phyloP scores from a whole-genome alignment of 129 eudicot genomes.

The Pseudognaphalium luteoalbum region DNA sequence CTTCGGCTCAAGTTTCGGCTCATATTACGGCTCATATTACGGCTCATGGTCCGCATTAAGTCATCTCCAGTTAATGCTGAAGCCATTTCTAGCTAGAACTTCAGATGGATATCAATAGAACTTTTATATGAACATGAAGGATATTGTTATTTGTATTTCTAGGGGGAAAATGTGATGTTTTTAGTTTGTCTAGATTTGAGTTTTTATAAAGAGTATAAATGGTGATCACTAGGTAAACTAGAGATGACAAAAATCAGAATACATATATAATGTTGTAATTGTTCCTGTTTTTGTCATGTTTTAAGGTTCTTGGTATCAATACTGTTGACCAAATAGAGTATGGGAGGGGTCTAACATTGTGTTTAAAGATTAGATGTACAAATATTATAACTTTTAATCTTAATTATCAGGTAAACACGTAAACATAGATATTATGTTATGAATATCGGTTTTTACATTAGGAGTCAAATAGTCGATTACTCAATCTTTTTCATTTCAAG shows the following conservation, averaged over 20 bases:
- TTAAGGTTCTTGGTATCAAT: neutral
- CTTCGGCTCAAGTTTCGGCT: slow-evolving; percentile 31
- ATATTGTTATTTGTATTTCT: neutral
- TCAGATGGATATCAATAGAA: neutral
- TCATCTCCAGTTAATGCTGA: slow-evolving; percentile 46
- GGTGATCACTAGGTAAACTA: slow-evolving; percentile 6
- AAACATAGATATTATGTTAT: no score
- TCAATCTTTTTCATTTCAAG: no score
- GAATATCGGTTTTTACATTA: no score
- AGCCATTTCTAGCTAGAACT: slow-evolving; percentile 35
- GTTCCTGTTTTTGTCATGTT: slow-evolving; percentile 39
- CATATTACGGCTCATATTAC: slow-evolving; percentile 33
- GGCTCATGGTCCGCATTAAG: slow-evolving; percentile 49
- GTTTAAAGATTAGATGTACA: no score
- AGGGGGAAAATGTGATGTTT: slow-evolving; percentile 14
- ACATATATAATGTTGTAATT: neutral
- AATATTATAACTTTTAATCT: no score
- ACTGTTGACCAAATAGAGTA: neutral
- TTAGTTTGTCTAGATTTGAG: slow-evolving; percentile 10
- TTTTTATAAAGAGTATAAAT: slow-evolving; percentile 18
- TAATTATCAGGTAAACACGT: no score
- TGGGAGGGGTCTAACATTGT: no score
- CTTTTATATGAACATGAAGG: slow-evolving; percentile 24
- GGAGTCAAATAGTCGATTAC: no score
- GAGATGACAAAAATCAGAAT: slow-evolving; percentile 38